Conservation (phyloP, 1,284 basidiomycete genomes). For the Sanghuangporus sanghuang region DNA sequence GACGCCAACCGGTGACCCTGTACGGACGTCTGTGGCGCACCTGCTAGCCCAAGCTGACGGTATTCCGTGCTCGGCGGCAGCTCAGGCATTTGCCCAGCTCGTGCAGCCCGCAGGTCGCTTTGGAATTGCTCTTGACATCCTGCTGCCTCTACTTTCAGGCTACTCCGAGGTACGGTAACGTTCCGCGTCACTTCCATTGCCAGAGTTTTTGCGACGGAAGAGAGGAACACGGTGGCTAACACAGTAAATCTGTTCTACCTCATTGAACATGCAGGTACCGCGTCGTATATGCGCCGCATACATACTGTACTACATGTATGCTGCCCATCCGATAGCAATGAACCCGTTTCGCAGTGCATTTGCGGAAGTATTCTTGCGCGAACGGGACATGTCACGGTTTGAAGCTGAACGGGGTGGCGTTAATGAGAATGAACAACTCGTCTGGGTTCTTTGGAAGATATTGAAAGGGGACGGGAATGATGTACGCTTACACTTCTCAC, state of each 20-base stretch:
- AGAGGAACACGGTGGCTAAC: constrained; percentile 12
- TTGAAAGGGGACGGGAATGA: constrained; percentile 73
- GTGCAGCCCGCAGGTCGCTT: constrained; percentile 68
- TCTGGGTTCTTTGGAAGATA: constrained; percentile 81
- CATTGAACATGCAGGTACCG: constrained; percentile 40
- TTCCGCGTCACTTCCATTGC: background rate
- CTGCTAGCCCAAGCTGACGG: constrained; percentile 57
- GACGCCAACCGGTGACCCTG: constrained; percentile 26
- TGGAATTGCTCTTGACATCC: constrained; percentile 70
- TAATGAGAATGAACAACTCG: constrained; percentile 65
- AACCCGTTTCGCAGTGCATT: constrained; percentile 74
- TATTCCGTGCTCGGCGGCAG: constrained; percentile 67
- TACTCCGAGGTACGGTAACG: constrained; percentile 25
- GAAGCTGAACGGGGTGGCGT: constrained; percentile 46
- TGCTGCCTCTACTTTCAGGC: constrained; percentile 61
- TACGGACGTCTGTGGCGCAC: constrained; percentile 51
- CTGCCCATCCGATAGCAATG: constrained; percentile 66
- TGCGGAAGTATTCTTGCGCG: constrained; percentile 56
- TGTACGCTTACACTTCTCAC: constrained; percentile 36
- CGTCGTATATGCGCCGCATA: constrained; percentile 71
- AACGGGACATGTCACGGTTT: constrained; percentile 52
- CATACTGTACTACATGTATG: constrained; percentile 49
- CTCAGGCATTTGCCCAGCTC: constrained; percentile 64
- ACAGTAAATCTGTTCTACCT: constrained; percentile 13
- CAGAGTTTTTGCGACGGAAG: background rate